Percentiles rank a stretch among this genome's conserved stretches.
Evolutionary conservation across 2,329 filamentous ascomycete genomes (phyloP).

Genomic region (Epicoccum nigrum): DNA sequence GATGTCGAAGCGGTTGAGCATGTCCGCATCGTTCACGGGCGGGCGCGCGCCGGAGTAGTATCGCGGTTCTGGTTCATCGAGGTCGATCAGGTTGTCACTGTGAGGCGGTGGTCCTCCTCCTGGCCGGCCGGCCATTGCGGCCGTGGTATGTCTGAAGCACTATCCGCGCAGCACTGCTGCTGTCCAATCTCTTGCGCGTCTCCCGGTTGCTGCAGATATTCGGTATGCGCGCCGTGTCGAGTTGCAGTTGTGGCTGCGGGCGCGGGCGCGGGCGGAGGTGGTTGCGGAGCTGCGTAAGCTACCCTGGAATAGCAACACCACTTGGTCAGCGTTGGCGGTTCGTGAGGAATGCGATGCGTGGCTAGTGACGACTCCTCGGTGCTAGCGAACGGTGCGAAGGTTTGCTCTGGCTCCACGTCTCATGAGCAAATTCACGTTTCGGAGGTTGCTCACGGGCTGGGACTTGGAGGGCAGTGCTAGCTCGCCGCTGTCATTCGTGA

Average conservation of each 20-base stretch:
- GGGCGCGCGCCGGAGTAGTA: slow-evolving; percentile 80
- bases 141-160: slow-evolving; percentile 28
- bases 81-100: slow-evolving; percentile 70
- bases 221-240: slow-evolving; percentile 7
- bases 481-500: slow-evolving; percentile 21
- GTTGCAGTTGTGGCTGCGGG: slow-evolving; percentile 12
- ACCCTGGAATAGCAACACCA: slow-evolving; percentile 18
- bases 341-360: slow-evolving; percentile 18
- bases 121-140: slow-evolving; percentile 61
- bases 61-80: slow-evolving; percentile 71
- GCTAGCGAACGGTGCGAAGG: not conserved
- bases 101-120: slow-evolving; percentile 56
- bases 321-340: slow-evolving; percentile 8
- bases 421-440: slow-evolving; percentile 14
- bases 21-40: slow-evolving; percentile 79
- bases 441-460: slow-evolving; percentile 20
- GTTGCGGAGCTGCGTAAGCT: slow-evolving; percentile 30
- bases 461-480: slow-evolving; percentile 10
- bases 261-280: slow-evolving; percentile 18
- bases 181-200: slow-evolving; percentile 34
- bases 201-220: not conserved
- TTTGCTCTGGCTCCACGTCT: slow-evolving; percentile 12
- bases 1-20: slow-evolving; percentile 76
- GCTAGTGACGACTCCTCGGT: slow-evolving; percentile 4
- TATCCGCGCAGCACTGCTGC: slow-evolving; percentile 33